Evolutionary conservation across 1,284 basidiomycete species (phyloP), one percentile per base, ranked within the genome.

Genomic region (Ceratobasidium sp.): DNA sequence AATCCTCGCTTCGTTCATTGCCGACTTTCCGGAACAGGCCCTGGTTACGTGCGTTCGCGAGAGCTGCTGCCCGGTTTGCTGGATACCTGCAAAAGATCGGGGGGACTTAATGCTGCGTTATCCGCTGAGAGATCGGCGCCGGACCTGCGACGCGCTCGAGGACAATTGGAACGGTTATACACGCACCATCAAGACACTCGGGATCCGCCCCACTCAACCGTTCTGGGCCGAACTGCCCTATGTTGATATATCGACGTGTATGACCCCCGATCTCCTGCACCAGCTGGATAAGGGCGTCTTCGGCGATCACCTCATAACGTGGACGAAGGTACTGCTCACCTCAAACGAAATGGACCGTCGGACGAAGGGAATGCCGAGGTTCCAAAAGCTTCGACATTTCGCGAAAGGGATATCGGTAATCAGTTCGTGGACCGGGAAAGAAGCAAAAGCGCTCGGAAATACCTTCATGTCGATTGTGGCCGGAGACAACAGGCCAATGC

Each of bases 271-370:
- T 53, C 64, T 85, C 40, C 81, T 85, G 1, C 84, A 85, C 67
- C 84, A 85, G 66, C 79, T 84, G 0, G 82, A 85, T 70, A 83
- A 85, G 75, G 84, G 84, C 9, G 80, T 85, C 3, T 82, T 83
- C 68, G 82, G 81, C 61, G 80, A 82, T n/a, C 82, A 83, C 61
- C 68, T 83, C 12, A 73, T 15, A 1, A 81, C 82, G 81, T 81
- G 80, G 23, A 9, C 23, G 20, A 26, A 55, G 13, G 0, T 78
- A 0, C 1, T 78, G n/a, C 71, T 71, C 2, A 60, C 33, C 23
- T 42, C 40, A 20, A 70, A 78, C 39, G 15, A 56, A 10, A 56
- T 81, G 55, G 76, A 81, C 40, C 0, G 44, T 18, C 60, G 77
- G 5, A 71, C 44, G 23, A 78, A 66, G 18, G 42, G 71, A 33